Percentiles rank a stretch among this genome's conserved stretches.
These are phyloP conservation scores for Solanum piurae DNA, from an alignment of 257 asterid genomes.

Conservation along the genomic window DNA sequence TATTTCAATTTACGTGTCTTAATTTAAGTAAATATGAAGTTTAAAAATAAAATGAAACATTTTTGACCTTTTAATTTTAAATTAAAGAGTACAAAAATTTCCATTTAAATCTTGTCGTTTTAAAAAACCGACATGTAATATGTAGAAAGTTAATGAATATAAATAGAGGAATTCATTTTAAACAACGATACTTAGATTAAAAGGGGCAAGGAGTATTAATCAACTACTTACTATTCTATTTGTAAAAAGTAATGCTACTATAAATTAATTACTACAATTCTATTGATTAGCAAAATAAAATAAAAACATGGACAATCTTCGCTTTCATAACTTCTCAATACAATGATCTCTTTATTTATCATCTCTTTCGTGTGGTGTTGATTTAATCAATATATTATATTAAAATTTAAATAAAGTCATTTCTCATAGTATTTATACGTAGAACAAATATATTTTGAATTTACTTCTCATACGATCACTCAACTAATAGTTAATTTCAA, in stretches of 20 bases:
- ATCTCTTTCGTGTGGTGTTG: background rate
- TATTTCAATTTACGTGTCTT: no score
- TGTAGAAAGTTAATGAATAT: background rate
- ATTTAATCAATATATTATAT: no score
- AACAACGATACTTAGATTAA: background rate
- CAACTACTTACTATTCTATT: background rate
- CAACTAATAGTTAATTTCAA: background rate
- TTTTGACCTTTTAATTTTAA: background rate
- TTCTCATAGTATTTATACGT: no score
- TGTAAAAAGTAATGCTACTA: background rate
- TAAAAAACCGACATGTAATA: background rate
- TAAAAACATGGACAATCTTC: background rate
- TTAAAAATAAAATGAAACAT: background rate
- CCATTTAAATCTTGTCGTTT: background rate
- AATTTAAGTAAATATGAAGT: background rate
- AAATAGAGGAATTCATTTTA: background rate
- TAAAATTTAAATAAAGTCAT: no score
- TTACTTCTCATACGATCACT: background rate
- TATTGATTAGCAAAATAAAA: background rate
- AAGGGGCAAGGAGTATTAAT: background rate
- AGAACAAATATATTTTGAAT: background rate
- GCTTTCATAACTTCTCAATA: background rate
- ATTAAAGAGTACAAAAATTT: background rate
- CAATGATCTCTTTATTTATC: background rate
- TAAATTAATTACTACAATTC: background rate